A percentile compares a stretch with the other conserved stretches of the same genome.
phyloP scores from a whole-genome alignment of 768 basidiomycete species.

The Suillus lakei region DNA sequence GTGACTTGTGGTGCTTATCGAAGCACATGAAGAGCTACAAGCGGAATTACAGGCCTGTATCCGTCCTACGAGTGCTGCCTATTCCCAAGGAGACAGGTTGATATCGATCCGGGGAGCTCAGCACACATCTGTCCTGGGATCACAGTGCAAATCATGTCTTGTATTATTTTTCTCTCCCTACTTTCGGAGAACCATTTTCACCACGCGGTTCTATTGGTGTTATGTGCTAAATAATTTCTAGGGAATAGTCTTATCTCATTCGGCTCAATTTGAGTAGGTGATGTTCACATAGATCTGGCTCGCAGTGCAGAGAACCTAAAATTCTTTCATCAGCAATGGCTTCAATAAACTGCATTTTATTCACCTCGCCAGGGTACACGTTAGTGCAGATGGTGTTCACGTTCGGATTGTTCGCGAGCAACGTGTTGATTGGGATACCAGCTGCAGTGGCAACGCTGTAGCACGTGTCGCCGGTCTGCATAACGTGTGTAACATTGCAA shows the following conservation, averaged over 20 bases:
- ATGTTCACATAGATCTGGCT: slow-evolving; percentile 28
- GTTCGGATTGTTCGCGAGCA: slow-evolving; percentile 70
- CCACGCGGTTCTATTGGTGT: slow-evolving; percentile 13
- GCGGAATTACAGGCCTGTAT: slow-evolving; percentile 39
- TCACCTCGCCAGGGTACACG: slow-evolving; percentile 64
- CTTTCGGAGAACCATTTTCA: not conserved
- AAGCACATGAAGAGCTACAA: slow-evolving; percentile 51
- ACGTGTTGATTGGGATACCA: slow-evolving; percentile 48
- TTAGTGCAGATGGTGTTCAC: slow-evolving; percentile 55
- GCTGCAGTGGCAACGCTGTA: slow-evolving; percentile 42
- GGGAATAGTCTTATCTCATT: not conserved
- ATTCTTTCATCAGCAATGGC: slow-evolving; percentile 3
- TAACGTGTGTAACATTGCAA: slow-evolving; percentile 55
- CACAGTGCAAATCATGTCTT: not conserved
- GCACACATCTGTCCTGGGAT: slow-evolving; percentile 20
- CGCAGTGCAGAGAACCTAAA: slow-evolving; percentile 31
- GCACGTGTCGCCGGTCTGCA: slow-evolving; percentile 57
- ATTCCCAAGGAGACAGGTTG: slow-evolving; percentile 45
- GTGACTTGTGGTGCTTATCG: slow-evolving; percentile 59
- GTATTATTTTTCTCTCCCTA: not conserved
- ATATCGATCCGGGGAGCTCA: slow-evolving; percentile 11
- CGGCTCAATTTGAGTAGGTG: slow-evolving; percentile 14
- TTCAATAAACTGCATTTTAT: slow-evolving; percentile 4
- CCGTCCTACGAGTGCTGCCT: slow-evolving; percentile 45
- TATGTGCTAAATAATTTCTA: not conserved